These are phyloP conservation scores for Fusarium tuaranense DNA, from an alignment of 2,329 filamentous ascomycete species.

Conservation along the genomic window DNA sequence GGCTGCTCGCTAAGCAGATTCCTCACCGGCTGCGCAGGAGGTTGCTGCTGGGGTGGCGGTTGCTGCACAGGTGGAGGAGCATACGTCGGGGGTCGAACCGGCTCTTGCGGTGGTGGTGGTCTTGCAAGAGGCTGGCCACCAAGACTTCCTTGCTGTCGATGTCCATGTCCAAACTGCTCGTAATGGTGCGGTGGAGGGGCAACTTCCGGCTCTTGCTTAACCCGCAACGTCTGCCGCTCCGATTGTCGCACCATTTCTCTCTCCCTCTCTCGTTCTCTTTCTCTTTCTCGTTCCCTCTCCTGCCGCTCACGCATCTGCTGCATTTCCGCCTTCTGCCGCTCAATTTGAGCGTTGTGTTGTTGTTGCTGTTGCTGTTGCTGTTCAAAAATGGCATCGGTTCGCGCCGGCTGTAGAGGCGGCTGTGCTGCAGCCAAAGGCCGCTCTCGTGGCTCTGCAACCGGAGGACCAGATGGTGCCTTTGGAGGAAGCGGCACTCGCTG, in stretches of 20 bases:
- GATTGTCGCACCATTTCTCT: constrained; percentile 45
- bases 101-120: constrained; percentile 53
- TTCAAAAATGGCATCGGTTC: constrained; percentile 50
- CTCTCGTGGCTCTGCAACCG: constrained; percentile 50
- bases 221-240: constrained; percentile 48
- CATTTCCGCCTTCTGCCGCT: constrained; percentile 49
- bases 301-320: constrained; percentile 45
- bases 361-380: constrained; percentile 25
- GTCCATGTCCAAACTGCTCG: constrained; percentile 57
- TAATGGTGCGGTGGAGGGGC: constrained; percentile 55
- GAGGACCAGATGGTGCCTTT: constrained; percentile 49
- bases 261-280: constrained; percentile 43
- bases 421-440: constrained; percentile 51
- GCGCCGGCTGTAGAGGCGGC: constrained; percentile 48
- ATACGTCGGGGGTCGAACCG: constrained; percentile 53
- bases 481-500: constrained; percentile 56
- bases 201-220: constrained; percentile 65
- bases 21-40: constrained; percentile 54
- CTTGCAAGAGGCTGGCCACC: constrained; percentile 56
- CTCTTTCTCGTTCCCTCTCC: constrained; percentile 30
- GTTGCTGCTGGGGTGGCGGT: constrained; percentile 53
- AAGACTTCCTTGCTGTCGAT: constrained; percentile 54
- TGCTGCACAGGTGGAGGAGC: constrained; percentile 44
- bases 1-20: constrained; percentile 55
- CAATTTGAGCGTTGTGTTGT: constrained; percentile 43